phyloP scores from a whole-genome alignment of 73 alveolate genomes.

The Tetrahymena thermophila region DNA sequence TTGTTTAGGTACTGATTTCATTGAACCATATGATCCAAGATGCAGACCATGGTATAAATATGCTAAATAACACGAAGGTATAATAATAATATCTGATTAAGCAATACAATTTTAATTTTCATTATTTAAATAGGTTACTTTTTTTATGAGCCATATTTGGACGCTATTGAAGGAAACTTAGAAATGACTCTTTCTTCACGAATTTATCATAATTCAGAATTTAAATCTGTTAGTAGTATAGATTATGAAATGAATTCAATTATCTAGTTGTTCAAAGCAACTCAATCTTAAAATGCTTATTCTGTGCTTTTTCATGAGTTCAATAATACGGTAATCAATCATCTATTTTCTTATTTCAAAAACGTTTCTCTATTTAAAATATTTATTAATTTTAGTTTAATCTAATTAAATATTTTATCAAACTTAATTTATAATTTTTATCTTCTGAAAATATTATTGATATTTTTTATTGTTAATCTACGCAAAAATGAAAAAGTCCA shows the following conservation, averaged over 20 bases:
- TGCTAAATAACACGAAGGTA: background rate
- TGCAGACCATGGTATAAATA: background rate
- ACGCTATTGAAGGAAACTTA: background rate
- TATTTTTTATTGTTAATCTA: no score
- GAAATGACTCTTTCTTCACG: background rate
- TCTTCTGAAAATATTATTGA: no score
- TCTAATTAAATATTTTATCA: no score
- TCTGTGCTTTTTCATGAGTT: background rate
- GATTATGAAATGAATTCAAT: background rate
- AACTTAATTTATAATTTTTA: no score
- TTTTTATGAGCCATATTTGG: background rate
- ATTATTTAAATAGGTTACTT: background rate
- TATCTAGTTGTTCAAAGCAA: background rate
- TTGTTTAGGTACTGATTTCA: background rate
- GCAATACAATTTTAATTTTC: no score
- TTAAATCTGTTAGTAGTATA: background rate
- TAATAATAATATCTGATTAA: no score
- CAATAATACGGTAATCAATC: background rate
- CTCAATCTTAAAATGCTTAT: background rate
- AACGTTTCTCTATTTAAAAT: no score
- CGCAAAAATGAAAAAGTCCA: no score
- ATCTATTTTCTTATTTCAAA: no score
- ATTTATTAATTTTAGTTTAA: no score
- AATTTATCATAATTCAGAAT: background rate
- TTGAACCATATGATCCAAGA: background rate